Percentiles rank a stretch among this genome's conserved stretches.
Evolutionary conservation across 164 flowering plant genomes (phyloP).

Genomic region (Houttuynia cordata): DNA sequence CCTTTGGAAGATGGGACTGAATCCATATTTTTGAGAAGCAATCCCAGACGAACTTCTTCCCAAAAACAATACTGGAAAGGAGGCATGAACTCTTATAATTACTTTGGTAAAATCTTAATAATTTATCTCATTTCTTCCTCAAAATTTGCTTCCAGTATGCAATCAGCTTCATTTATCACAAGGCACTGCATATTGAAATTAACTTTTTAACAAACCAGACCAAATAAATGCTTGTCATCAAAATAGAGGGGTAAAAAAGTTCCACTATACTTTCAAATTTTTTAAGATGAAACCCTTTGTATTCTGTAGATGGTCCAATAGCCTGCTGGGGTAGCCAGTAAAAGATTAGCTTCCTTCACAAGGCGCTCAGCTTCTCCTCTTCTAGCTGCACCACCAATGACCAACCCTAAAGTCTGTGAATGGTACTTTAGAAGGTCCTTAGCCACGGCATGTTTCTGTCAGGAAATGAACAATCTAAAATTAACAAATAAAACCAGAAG

Average conservation of each 20-base stretch:
- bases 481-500: not conserved
- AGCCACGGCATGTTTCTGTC: conserved; percentile 91
- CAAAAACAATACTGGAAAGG: no score
- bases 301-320: conserved; percentile 88
- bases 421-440: conserved; percentile 85
- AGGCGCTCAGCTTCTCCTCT: conserved; percentile 86
- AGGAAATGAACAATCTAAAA: not conserved
- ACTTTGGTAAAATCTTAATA: conserved; percentile 75
- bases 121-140: conserved; percentile 97
- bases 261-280: conserved; percentile 52
- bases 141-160: conserved; percentile 83
- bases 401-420: conserved; percentile 75
- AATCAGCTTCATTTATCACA: conserved; percentile 92
- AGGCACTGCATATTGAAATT: conserved; percentile 56
- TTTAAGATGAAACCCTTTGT: conserved; percentile 80
- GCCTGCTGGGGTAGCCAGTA: conserved; percentile 92
- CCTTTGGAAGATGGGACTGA: no score
- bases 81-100: not conserved
- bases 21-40: no score
- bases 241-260: not conserved
- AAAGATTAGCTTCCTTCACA: conserved; percentile 68
- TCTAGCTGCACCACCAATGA: conserved; percentile 78
- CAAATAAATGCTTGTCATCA: not conserved
- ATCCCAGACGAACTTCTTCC: no score
- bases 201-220: not conserved